Evolutionary conservation across 345 rosid genomes (phyloP).

Genomic region (Xanthoceras sorbifolium): DNA sequence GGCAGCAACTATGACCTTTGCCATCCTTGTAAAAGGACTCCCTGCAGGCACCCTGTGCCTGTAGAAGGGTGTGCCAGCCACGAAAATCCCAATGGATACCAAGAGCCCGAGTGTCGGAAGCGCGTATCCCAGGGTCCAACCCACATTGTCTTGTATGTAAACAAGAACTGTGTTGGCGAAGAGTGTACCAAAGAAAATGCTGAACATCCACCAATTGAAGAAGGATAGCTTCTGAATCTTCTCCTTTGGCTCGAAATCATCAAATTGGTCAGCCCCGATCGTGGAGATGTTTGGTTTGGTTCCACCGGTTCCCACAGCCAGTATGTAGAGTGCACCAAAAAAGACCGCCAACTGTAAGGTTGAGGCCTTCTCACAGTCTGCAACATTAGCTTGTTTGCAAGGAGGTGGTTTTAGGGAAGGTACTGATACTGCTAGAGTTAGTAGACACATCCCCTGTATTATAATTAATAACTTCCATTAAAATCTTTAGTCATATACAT

Average conservation of each 20-base stretch:
- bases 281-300: slow-evolving; percentile 95
- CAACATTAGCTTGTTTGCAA: slow-evolving; percentile 35
- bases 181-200: slow-evolving; percentile 83
- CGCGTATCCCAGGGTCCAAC: slow-evolving; percentile 78
- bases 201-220: slow-evolving; percentile 99
- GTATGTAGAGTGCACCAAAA: slow-evolving; percentile 72
- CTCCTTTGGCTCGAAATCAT: slow-evolving; percentile 75
- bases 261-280: slow-evolving; percentile 91
- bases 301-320: slow-evolving; percentile 84
- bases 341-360: slow-evolving; percentile 59
- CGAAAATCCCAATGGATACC: slow-evolving; percentile 55
- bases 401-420: slow-evolving; percentile 66
- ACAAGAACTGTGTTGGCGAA: slow-evolving; percentile 84
- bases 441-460: slow-evolving; percentile 70
- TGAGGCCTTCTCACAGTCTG: slow-evolving; percentile 58
- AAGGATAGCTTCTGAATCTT: slow-evolving; percentile 76
- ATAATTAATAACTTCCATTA: not conserved
- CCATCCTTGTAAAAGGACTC: slow-evolving; percentile 80
- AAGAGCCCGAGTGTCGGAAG: slow-evolving; percentile 75
- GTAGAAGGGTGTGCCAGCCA: slow-evolving; percentile 71
- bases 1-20: slow-evolving; percentile 73
- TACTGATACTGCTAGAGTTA: slow-evolving; percentile 73
- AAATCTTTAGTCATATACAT: too few species aligned
- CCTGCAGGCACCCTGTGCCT: slow-evolving; percentile 71
- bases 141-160: slow-evolving; percentile 88